Conservation (phyloP, 805 yeast genomes). For the Saturnispora kantuleensis region DNA sequence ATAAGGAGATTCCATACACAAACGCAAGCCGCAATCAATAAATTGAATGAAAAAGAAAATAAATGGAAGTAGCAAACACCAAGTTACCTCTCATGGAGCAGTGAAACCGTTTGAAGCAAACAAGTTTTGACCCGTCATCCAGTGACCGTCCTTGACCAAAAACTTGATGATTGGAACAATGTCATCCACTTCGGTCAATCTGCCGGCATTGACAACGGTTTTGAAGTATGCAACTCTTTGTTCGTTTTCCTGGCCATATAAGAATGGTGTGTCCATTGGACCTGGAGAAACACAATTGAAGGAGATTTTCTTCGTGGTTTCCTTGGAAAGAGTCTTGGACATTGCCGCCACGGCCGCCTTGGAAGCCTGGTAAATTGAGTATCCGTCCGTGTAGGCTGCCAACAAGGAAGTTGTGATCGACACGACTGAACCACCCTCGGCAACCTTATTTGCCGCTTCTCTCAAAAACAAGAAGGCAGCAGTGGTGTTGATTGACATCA, state of each 20-base stretch:
- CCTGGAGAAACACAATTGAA: constrained; percentile 56
- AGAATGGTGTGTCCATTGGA: constrained; percentile 59
- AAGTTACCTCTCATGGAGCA: constrained; percentile 30
- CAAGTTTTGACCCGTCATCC: constrained; percentile 65
- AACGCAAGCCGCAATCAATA: too few relatives aligned
- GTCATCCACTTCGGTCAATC: constrained; percentile 49
- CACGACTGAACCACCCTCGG: constrained; percentile 45
- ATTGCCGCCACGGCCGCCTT: constrained; percentile 48
- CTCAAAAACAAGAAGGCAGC: constrained; percentile 53
- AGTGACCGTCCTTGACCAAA: constrained; percentile 53
- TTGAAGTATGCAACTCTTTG: constrained; percentile 47
- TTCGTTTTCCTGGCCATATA: constrained; percentile 49
- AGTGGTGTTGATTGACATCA: constrained; percentile 47
- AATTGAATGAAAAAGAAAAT: too few relatives aligned
- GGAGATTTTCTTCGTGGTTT: constrained; percentile 37
- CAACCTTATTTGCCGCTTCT: constrained; percentile 42
- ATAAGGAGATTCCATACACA: too few relatives aligned
- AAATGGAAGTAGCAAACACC: too few relatives aligned
- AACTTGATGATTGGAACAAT: constrained; percentile 55
- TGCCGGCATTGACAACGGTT: constrained; percentile 35
- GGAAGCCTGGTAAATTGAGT: constrained; percentile 46
- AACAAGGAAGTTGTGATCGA: constrained; percentile 52
- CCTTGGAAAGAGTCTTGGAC: constrained; percentile 46
- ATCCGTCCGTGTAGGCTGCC: constrained; percentile 53
- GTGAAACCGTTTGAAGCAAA: constrained; percentile 59